Conservation (phyloP, 352 stramenopile genomes). For the Phytophthora uliginosa region DNA sequence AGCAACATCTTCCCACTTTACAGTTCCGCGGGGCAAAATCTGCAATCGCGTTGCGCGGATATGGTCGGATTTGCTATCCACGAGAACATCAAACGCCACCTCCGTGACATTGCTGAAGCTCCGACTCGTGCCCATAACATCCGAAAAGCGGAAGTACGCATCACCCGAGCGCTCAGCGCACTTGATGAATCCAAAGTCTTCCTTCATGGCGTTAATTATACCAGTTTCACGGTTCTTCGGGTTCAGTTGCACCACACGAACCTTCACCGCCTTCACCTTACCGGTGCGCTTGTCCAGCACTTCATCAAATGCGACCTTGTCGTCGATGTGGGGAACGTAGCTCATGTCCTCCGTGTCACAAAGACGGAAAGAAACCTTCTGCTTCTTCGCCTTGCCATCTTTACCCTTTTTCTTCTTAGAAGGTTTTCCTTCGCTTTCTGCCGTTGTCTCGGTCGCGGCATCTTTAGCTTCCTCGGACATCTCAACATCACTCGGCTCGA, state of each 20-base stretch:
- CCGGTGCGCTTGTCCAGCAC: conserved; percentile 77
- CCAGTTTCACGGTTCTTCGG: conserved; percentile 75
- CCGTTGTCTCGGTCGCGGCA: conserved; percentile 10
- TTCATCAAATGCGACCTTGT: conserved; percentile 76
- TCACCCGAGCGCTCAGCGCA: conserved; percentile 72
- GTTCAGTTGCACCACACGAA: conserved; percentile 71
- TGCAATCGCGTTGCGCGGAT: conserved; percentile 71
- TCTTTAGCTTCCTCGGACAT: conserved; percentile 25
- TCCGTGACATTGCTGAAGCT: conserved; percentile 68
- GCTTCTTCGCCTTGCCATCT: conserved; percentile 26
- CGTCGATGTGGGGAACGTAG: conserved; percentile 68
- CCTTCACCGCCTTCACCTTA: conserved; percentile 67
- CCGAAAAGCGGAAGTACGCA: conserved; percentile 83
- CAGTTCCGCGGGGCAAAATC: conserved; percentile 58
- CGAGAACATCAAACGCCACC: conserved; percentile 76
- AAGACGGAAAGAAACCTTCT: conserved; percentile 60
- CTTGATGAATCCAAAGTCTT: conserved; percentile 90
- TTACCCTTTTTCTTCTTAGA: conserved; percentile 57
- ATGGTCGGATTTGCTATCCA: conserved; percentile 61
- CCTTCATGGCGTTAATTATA: conserved; percentile 74
- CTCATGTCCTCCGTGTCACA: conserved; percentile 72
- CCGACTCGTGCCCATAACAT: conserved; percentile 69
- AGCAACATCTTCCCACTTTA: conserved; percentile 74
- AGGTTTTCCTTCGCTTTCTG: conserved; percentile 36
- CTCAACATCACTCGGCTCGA: conserved; percentile 10